Evolutionary conservation across 1,284 basidiomycete genomes (phyloP), one percentile per base, ranked within the genome.

Genomic region (Trichosporon coremiiforme): DNA sequence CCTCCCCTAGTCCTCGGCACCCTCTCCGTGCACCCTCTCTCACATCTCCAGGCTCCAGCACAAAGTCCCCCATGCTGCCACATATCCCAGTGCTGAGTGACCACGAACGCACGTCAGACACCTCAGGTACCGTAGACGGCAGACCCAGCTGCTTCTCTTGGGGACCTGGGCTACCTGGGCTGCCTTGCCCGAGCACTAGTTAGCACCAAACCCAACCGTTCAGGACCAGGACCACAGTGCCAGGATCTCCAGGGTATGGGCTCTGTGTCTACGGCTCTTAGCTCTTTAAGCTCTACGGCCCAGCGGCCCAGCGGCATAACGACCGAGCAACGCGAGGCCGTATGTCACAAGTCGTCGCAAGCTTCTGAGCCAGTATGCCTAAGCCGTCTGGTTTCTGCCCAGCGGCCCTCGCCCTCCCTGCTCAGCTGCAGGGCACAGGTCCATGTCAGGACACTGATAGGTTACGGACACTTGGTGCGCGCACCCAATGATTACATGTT

Each of bases 401-500:
- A 12, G 38, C 38, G 4, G 38, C 38, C 15, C 38, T 4, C 12
- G 10, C 38, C 4, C 12, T 41, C 47, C 6, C 47, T 20, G 47
- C 20, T 50, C 17, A 15, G 15, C 47, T 50, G 47, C 55, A 31
- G 55, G 53, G 25, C 25, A 25, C 29, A 60, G 55, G 55, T 60
- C 20, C 20, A 4, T 20, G 25, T 25, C 55, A 60, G 55, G 55
- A 60, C 55, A 31, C 55, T 31, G 55, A 31, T 60, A 60, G 55
- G 55, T 33, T 31, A 31, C 55, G 15, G 55, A 31, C 25, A 33
- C 29, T 33, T 29, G 15, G 55, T 31, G 55, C 29, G 17, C 31
- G 55, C 55, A 60, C 31, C 55, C 55, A 60, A 60, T 31, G 55
- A 60, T 31, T 60, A 60, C 55, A 29, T 60, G 55, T 31, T 60